These are phyloP conservation scores for Xylaria hypoxylon DNA, from an alignment of 2,329 filamentous ascomycete genomes.

Conservation along the genomic window DNA sequence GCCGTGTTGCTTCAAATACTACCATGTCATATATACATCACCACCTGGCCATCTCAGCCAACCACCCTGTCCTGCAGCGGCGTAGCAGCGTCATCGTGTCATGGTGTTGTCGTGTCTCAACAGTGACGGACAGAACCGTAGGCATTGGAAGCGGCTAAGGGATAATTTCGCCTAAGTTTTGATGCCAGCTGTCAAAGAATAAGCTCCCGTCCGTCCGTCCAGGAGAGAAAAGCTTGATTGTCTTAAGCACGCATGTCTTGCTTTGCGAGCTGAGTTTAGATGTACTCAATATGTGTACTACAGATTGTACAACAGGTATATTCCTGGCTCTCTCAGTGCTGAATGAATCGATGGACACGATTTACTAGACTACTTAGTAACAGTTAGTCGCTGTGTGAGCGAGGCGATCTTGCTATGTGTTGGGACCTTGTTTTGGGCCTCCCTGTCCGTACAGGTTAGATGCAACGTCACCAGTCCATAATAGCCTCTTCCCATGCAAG, in stretches of 20 bases:
- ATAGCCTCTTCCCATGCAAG: conserved; percentile 27
- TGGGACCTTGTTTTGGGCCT: conserved; percentile 8
- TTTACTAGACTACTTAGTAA: too few relatives aligned
- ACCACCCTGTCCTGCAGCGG: conserved; percentile 5
- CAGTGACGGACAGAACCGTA: background rate
- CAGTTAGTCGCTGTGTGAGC: conserved; percentile 10
- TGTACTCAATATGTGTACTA: background rate
- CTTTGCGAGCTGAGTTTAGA: conserved; percentile 24
- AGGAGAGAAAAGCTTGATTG: conserved; percentile 16
- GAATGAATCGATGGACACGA: conserved; percentile 16
- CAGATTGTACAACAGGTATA: conserved; percentile 4
- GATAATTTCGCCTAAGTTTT: conserved; percentile 6
- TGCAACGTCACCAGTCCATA: conserved; percentile 34
- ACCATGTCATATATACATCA: conserved; percentile 23
- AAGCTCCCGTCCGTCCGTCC: conserved; percentile 30
- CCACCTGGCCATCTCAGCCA: background rate
- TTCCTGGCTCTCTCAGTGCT: background rate
- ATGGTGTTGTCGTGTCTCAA: conserved; percentile 24
- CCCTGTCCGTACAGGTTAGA: conserved; percentile 12
- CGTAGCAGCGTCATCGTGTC: conserved; percentile 24
- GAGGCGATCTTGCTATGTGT: conserved; percentile 23
- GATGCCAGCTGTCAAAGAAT: conserved; percentile 32
- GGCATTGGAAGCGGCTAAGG: background rate
- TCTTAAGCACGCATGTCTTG: conserved; percentile 22
- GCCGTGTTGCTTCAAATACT: background rate